Evolutionary conservation across 1,284 basidiomycete genomes (phyloP).

Genomic region (Boletus mariae): DNA sequence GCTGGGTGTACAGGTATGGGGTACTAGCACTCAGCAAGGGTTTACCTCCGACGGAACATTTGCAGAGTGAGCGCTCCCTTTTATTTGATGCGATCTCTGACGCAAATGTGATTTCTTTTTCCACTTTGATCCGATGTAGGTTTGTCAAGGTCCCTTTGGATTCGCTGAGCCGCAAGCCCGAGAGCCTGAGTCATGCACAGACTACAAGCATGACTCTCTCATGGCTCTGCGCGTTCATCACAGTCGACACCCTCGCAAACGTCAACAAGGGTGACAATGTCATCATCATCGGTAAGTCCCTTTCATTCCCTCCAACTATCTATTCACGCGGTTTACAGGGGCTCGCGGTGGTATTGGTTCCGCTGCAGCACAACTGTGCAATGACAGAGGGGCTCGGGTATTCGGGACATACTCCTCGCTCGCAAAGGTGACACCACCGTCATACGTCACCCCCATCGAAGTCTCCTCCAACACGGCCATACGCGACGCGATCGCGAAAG

Average conservation of each 20-base stretch:
- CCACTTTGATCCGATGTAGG: slow-evolving; percentile 6
- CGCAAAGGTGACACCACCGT: slow-evolving; percentile 17
- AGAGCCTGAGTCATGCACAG: slow-evolving; percentile 19
- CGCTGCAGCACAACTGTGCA: slow-evolving; percentile 33
- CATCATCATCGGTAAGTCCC: slow-evolving; percentile 26
- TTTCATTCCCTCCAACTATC: neutral
- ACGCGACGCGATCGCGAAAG: slow-evolving; percentile 25
- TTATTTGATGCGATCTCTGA: neutral
- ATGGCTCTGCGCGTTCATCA: slow-evolving; percentile 38
- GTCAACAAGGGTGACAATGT: slow-evolving; percentile 35
- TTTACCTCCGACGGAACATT: slow-evolving; percentile 33
- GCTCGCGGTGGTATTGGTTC: slow-evolving; percentile 35
- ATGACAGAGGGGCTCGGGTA: slow-evolving; percentile 29
- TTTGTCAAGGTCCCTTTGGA: slow-evolving; percentile 30
- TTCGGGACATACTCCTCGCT: slow-evolving; percentile 36
- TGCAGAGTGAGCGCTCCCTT: slow-evolving; percentile 28
- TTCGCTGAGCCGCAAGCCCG: slow-evolving; percentile 31
- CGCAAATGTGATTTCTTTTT: no score
- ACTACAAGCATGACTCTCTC: slow-evolving; percentile 34
- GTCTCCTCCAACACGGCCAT: slow-evolving; percentile 31
- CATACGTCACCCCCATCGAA: slow-evolving; percentile 31
- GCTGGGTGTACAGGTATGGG: slow-evolving; percentile 33
- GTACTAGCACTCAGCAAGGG: slow-evolving; percentile 31
- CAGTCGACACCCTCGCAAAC: slow-evolving; percentile 32
- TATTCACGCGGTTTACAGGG: slow-evolving; percentile 16